phyloP scores from a whole-genome alignment of 305 asterid genomes.

The Fraxinus greggii region DNA sequence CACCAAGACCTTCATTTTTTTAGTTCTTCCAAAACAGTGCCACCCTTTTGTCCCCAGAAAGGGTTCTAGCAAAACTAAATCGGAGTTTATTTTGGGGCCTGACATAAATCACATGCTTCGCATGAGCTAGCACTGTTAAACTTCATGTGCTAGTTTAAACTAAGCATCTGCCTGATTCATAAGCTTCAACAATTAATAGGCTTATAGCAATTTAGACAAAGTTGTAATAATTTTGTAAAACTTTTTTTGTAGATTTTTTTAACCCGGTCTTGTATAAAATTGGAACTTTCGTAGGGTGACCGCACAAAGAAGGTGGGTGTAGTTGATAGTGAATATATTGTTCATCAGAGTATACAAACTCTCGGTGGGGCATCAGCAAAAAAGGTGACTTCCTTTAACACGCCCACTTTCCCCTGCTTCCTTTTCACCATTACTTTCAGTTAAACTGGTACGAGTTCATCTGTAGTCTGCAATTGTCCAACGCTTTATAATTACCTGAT shows the following conservation, averaged over 20 bases:
- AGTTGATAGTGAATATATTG: conserved; percentile 87
- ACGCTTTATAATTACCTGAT: background rate
- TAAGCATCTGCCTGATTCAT: background rate
- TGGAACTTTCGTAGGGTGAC: conserved; percentile 61
- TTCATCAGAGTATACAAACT: conserved; percentile 97
- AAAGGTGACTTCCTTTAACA: conserved; percentile 42
- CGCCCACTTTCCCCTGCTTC: background rate
- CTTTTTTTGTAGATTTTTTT: background rate
- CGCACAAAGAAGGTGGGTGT: conserved; percentile 89
- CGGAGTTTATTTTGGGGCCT: background rate
- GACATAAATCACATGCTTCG: conserved; percentile 5
- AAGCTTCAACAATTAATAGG: background rate
- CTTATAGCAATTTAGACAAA: background rate
- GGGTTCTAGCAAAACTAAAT: background rate
- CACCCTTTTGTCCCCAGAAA: background rate
- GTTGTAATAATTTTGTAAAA: background rate
- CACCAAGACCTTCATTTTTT: background rate
- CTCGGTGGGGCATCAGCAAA: conserved; percentile 78
- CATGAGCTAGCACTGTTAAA: conserved; percentile 3
- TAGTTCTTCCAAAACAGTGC: background rate
- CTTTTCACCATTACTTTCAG: background rate
- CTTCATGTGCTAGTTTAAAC: background rate
- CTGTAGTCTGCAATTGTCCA: background rate
- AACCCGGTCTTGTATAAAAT: conserved; percentile 17
- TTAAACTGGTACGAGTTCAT: background rate